Evolutionary conservation across 495 filamentous ascomycete genomes (phyloP), one percentile per base, ranked within the genome.

Genomic region (Apiosordaria backusii): DNA sequence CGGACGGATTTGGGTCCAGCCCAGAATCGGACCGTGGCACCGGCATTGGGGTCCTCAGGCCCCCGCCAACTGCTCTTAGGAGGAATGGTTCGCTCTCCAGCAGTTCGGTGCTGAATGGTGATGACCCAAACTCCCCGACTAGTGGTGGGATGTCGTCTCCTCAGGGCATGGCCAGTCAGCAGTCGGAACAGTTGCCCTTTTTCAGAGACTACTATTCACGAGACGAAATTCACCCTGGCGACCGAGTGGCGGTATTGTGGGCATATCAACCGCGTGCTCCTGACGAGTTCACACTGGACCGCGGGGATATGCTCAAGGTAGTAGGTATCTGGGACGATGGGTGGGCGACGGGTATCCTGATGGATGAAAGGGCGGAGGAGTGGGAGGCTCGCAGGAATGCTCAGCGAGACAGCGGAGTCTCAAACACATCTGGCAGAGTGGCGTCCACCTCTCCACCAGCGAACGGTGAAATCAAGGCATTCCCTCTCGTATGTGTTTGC

Each of bases 271-370:
- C 96, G 25, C 87, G 96, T 52, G 96, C 96, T 3, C 86, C 87
- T 26, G 96, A 99, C 71, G 96, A 99, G 74, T 98, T 97, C 71
- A 86, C 90, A 65, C 82, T 99, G 26, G 95, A 98, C 67, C 87
- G 96, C 61, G 96, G 96, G 57, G 96, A 99, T 78, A 97, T 99
- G 95, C 82, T 99, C 65, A 97, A 97, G 78, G 90, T 99, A 29
- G 90, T 99, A 60, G 96, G 96, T 50, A 97, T 99, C 68, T 99
- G 96, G 96, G 96, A 99, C 75, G 96, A 99, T 79, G 96, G 96
- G 52, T 99, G 96, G 96, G 96, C 96, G 29, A 99, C 96, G 10
- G 96, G 96, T 69, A 85, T 97, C 61, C 81, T 93, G 71, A 75
- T 97, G 27, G 80, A 88, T 58, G 91, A 97, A 68, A 84, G 88